Percentiles rank a stretch among this genome's conserved stretches.
phyloP scores from a whole-genome alignment of 2,329 filamentous ascomycete species.

The Monosporascus sp. region DNA sequence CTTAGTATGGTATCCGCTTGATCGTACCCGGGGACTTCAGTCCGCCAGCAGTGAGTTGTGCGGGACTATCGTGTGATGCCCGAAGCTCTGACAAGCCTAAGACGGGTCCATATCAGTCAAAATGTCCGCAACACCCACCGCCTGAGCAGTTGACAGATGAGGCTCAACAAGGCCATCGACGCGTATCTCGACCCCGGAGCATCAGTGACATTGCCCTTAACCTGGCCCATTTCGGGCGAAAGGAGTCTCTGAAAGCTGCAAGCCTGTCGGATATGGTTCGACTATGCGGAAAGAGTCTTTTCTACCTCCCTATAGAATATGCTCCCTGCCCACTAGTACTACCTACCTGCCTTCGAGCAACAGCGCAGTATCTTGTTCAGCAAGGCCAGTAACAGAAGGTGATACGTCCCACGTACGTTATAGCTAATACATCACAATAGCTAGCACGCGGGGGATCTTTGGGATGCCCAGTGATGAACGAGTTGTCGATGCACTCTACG shows the following conservation, averaged over 20 bases:
- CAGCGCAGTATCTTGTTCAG: constrained; percentile 58
- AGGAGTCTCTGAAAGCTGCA: constrained; percentile 41
- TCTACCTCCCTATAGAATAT: constrained; percentile 57
- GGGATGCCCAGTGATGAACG: constrained; percentile 56
- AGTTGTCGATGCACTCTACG: constrained; percentile 53
- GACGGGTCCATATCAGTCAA: constrained; percentile 12
- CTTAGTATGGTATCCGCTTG: constrained; percentile 47
- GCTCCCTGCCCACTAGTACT: constrained; percentile 51
- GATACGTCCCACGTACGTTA: neutral
- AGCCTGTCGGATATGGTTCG: constrained; percentile 55
- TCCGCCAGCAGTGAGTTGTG: constrained; percentile 12
- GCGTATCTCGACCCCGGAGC: constrained; percentile 43
- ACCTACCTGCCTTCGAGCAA: constrained; percentile 62
- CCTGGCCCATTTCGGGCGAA: constrained; percentile 37
- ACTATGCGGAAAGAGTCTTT: constrained; percentile 55
- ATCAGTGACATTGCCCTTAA: constrained; percentile 50
- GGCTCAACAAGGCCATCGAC: constrained; percentile 17
- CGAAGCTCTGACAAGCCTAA: neutral
- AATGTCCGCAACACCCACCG: constrained; percentile 29
- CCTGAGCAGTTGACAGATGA: constrained; percentile 24
- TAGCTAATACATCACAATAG: constrained; percentile 15
- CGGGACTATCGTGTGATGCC: neutral
- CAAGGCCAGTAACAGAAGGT: constrained; percentile 39
- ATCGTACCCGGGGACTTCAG: constrained; percentile 24
- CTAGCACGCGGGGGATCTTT: constrained; percentile 54